Evolutionary conservation across 75 land plant species (phyloP).

Genomic region (Azolla pinnata): DNA sequence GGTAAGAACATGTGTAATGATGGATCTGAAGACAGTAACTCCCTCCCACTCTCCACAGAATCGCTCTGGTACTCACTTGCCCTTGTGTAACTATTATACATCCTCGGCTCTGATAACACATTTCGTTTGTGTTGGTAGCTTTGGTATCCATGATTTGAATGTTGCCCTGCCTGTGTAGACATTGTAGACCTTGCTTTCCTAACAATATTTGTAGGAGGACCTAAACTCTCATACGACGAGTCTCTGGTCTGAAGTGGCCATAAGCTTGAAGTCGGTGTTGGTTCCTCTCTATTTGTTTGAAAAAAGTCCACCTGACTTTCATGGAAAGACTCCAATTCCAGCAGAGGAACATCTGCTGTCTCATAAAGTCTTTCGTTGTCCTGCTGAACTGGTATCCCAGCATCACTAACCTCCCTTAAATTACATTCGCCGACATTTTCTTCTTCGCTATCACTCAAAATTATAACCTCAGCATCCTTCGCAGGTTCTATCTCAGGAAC

Average conservation of each 20-base stretch:
- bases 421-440: conserved; percentile 34
- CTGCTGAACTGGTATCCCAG: neutral
- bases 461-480: conserved; percentile 53
- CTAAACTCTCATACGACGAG: neutral
- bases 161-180: neutral
- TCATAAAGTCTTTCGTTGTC: neutral
- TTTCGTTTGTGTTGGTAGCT: neutral
- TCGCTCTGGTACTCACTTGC: neutral
- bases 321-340: neutral
- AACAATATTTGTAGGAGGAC: neutral
- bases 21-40: neutral
- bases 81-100: neutral
- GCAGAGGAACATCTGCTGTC: neutral
- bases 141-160: neutral
- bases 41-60: neutral
- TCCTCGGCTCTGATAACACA: conserved; percentile 2
- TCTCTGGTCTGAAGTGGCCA: neutral
- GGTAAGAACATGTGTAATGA: conserved; percentile 3
- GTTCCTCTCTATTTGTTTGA: neutral
- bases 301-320: conserved; percentile 1
- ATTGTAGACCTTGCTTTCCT: neutral
- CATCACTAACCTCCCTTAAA: conserved; percentile 13
- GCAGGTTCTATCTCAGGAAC: neutral
- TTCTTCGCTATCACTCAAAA: conserved; percentile 93
- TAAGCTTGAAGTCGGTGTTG: neutral